Percentiles rank a stretch among this genome's conserved stretches.
Evolutionary conservation across 2,329 filamentous ascomycete species (phyloP).

Genomic region (Venturia pyrina): DNA sequence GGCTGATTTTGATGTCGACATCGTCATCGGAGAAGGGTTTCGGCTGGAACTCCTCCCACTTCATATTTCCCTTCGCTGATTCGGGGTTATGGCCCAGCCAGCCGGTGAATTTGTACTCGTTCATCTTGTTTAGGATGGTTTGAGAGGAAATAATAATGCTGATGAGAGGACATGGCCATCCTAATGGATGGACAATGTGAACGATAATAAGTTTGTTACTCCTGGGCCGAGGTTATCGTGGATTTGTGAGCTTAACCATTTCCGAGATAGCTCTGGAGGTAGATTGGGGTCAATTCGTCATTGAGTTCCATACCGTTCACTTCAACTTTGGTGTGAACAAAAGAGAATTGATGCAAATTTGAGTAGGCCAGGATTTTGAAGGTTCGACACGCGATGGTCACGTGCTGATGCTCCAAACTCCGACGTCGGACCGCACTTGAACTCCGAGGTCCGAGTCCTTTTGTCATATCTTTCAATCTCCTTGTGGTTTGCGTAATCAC

Average conservation of each 20-base stretch:
- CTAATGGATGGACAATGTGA: not conserved
- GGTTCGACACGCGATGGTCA: too few relatives aligned
- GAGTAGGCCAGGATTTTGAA: too few relatives aligned
- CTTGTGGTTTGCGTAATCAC: too few relatives aligned
- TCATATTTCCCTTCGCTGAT: constrained; percentile 21
- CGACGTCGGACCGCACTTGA: too few relatives aligned
- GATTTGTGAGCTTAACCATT: not conserved
- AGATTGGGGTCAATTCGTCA: not conserved
- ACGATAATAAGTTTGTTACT: not conserved
- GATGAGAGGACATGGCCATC: not conserved
- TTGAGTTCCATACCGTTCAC: too few relatives aligned
- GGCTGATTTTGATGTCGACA: constrained; percentile 24
- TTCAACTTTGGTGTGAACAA: too few relatives aligned
- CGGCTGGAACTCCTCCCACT: constrained; percentile 17
- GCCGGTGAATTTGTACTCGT: constrained; percentile 6
- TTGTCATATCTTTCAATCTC: too few relatives aligned
- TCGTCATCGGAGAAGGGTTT: constrained; percentile 20
- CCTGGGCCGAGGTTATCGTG: not conserved
- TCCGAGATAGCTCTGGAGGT: not conserved
- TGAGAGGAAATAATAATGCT: not conserved
- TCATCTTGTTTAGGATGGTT: not conserved
- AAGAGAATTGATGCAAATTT: too few relatives aligned
- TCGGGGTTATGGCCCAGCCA: constrained; percentile 9
- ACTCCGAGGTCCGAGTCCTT: too few relatives aligned
- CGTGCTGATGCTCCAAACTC: too few relatives aligned